phyloP scores from a whole-genome alignment of 176 grass and related monocot genomes.

The Oryza meyeriana region DNA sequence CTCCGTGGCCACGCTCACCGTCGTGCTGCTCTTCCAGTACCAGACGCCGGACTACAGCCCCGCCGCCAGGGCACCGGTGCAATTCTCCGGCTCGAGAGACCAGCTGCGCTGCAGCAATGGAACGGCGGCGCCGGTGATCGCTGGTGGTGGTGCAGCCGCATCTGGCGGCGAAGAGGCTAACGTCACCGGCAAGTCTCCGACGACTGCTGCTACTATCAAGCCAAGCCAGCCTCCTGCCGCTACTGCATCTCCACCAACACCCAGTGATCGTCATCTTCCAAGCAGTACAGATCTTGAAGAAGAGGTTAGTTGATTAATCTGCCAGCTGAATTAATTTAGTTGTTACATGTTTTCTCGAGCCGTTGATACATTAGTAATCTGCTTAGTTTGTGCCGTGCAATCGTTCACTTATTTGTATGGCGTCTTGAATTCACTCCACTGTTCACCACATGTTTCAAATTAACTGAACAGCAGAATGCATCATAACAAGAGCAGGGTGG shows the following conservation, averaged over 20 bases:
- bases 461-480: not conserved
- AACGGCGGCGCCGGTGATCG: not conserved
- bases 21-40: constrained; percentile 37
- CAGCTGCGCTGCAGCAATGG: not conserved
- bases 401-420: not conserved
- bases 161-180: not conserved
- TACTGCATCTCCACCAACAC: not conserved
- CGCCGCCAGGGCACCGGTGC: not conserved
- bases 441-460: not conserved
- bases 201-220: not conserved
- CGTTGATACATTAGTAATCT: not conserved
- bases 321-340: not conserved
- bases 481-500: not conserved
- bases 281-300: not conserved
- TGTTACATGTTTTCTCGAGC: not conserved
- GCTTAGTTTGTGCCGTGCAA: not conserved
- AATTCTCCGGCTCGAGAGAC: not conserved
- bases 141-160: not conserved
- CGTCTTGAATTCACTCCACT: not conserved
- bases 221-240: not conserved
- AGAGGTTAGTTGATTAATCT: not conserved
- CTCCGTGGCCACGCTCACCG: constrained; percentile 27
- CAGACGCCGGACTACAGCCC: constrained; percentile 6
- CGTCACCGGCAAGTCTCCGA: not conserved
- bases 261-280: not conserved